These are phyloP conservation scores for Hanseniaspora meyeri DNA, from an alignment of 805 yeast species.

Conservation along the genomic window DNA sequence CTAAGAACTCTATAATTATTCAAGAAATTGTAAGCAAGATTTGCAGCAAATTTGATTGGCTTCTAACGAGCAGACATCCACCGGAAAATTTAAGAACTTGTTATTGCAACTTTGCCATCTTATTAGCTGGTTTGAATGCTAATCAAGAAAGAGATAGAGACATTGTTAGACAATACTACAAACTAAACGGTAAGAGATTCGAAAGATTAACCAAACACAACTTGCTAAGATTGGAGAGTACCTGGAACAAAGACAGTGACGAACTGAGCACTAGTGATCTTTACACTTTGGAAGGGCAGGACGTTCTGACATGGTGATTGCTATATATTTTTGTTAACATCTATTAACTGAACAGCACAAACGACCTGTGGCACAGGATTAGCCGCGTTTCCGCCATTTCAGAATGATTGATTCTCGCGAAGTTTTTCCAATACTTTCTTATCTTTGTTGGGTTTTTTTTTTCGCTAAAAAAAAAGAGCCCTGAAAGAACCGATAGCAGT, in stretches of 20 bases:
- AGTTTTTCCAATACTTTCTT: too few species aligned
- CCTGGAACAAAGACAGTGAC: conserved; percentile 23
- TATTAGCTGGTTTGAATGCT: conserved; percentile 28
- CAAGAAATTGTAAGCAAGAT: conserved; percentile 27
- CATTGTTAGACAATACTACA: conserved; percentile 24
- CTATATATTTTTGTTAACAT: not conserved
- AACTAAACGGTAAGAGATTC: conserved; percentile 24
- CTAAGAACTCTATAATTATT: conserved; percentile 25
- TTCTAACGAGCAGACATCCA: conserved; percentile 27
- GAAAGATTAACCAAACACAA: conserved; percentile 28
- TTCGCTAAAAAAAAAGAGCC: too few species aligned
- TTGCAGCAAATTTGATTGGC: conserved; percentile 24
- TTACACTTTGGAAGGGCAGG: conserved; percentile 26
- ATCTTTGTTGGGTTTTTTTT: not conserved
- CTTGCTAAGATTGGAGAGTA: conserved; percentile 25
- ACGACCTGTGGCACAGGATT: too few species aligned
- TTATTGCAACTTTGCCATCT: conserved; percentile 28
- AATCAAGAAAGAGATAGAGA: conserved; percentile 26
- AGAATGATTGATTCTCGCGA: too few species aligned
- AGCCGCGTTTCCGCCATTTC: not conserved
- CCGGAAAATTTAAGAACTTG: conserved; percentile 28
- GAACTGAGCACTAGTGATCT: conserved; percentile 16
- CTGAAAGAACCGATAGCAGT: too few species aligned
- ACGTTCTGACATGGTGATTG: conserved; percentile 22
- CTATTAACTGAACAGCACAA: not conserved